Percentiles rank a stretch among this genome's conserved stretches.
These are phyloP conservation scores for Gracilaria vermiculophylla DNA, from an alignment of 23 red algal genomes.

Conservation along the genomic window DNA sequence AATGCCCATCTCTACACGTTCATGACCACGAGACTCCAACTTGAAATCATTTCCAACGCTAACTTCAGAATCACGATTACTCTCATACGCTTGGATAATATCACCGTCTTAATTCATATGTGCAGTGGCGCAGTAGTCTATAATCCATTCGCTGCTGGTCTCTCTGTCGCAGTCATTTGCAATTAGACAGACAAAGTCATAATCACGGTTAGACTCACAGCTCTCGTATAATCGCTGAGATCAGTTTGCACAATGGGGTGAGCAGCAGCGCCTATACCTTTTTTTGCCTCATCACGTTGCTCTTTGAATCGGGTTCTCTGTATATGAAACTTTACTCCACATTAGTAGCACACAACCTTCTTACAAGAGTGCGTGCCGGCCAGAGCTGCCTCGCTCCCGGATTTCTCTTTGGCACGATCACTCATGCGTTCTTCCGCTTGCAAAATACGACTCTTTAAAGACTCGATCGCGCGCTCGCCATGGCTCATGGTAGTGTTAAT, in stretches of 20 bases:
- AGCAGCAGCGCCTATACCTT: background rate
- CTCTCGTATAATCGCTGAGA: background rate
- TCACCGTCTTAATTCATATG: background rate
- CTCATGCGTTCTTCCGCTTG: slow-evolving; percentile 1
- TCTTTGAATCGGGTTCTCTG: slow-evolving; percentile 1
- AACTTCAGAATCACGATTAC: background rate
- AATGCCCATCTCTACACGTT: background rate
- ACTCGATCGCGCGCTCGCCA: background rate
- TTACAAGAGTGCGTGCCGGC: too few species aligned
- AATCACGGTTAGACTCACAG: background rate
- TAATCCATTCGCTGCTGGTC: background rate
- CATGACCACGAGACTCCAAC: background rate
- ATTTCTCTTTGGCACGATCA: background rate
- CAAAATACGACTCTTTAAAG: slow-evolving; percentile 27
- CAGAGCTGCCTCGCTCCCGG: too few species aligned
- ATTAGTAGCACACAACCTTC: background rate
- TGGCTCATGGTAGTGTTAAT: slow-evolving; percentile 8
- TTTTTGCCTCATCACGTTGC: slow-evolving; percentile 18
- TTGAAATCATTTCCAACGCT: slow-evolving; percentile 24
- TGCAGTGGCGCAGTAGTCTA: background rate
- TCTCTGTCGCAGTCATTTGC: background rate
- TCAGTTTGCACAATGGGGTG: background rate
- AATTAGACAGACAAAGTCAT: slow-evolving; percentile 16
- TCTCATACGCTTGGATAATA: background rate
- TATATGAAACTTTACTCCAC: background rate